Conservation (phyloP, 2,329 filamentous ascomycete genomes). For the Aspergillus ochraceus region DNA sequence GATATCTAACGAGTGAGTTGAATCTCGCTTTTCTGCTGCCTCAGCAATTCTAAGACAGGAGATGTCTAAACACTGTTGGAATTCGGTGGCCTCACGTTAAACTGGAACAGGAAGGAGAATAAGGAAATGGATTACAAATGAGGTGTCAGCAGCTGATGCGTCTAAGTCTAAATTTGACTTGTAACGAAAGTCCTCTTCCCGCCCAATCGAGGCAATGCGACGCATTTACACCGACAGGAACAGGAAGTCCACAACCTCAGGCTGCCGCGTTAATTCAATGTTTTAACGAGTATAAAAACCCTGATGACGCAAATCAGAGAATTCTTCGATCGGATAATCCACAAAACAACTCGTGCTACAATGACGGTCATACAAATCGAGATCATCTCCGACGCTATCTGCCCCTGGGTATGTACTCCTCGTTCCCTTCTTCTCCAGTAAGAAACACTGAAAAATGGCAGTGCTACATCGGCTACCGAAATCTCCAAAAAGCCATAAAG, state of each 20-base stretch:
- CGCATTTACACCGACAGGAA: too few species aligned
- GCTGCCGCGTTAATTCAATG: not conserved
- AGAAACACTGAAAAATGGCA: constrained; percentile 17
- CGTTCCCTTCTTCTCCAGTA: not conserved
- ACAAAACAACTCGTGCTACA: not conserved
- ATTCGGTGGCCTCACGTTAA: not conserved
- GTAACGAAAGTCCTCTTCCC: too few species aligned
- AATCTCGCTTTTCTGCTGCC: too few species aligned
- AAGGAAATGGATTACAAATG: not conserved
- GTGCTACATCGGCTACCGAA: constrained; percentile 46
- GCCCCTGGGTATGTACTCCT: constrained; percentile 22
- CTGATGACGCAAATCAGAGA: not conserved
- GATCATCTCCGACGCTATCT: constrained; percentile 34
- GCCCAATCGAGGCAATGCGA: too few species aligned
- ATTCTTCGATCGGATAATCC: not conserved
- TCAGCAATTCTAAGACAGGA: too few species aligned
- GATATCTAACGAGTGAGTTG: too few species aligned
- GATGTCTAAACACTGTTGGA: not conserved
- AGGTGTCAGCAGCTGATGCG: not conserved
- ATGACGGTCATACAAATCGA: constrained; percentile 21
- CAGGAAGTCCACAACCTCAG: too few species aligned
- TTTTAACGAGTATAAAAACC: not conserved
- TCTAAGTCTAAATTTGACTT: not conserved
- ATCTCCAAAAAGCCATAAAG: constrained; percentile 38
- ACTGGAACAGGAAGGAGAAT: not conserved